Percentiles rank a stretch among this genome's conserved stretches.
Evolutionary conservation across 2,329 filamentous ascomycete genomes (phyloP).

Genomic region (Aspergillus amoenus): DNA sequence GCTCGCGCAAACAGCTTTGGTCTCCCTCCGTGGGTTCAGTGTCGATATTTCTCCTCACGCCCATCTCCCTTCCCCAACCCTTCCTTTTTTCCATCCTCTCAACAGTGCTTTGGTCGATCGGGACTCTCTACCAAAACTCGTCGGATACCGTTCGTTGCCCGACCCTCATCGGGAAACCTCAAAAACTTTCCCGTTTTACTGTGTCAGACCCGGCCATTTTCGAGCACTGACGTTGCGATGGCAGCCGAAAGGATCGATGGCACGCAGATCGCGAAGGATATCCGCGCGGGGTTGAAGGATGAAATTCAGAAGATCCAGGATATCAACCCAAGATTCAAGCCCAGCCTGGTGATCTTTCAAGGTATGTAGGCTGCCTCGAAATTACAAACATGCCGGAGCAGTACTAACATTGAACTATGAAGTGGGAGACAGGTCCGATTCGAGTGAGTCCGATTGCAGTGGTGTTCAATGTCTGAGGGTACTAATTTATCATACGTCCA

Average conservation of each 20-base stretch:
- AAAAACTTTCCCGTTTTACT: slow-evolving; percentile 16
- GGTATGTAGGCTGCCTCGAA: slow-evolving; percentile 51
- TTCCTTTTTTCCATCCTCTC: slow-evolving; percentile 13
- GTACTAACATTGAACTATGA: slow-evolving; percentile 13
- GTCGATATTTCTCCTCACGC: slow-evolving; percentile 6
- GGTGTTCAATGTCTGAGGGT: background rate
- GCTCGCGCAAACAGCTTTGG: slow-evolving; percentile 16
- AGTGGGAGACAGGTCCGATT: slow-evolving; percentile 94
- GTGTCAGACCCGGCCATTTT: slow-evolving; percentile 41
- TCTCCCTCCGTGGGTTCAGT: slow-evolving; percentile 19
- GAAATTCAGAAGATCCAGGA: slow-evolving; percentile 82
- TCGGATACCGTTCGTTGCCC: slow-evolving; percentile 15
- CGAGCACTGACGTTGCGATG: slow-evolving; percentile 65
- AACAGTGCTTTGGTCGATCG: slow-evolving; percentile 14
- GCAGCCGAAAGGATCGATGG: slow-evolving; percentile 90
- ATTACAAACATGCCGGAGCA: background rate
- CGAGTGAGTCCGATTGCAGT: slow-evolving; percentile 59
- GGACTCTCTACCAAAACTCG: slow-evolving; percentile 17
- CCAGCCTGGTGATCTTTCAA: slow-evolving; percentile 91
- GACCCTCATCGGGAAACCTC: slow-evolving; percentile 17
- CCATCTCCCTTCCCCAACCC: slow-evolving; percentile 15
- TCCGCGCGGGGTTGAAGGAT: slow-evolving; percentile 75
- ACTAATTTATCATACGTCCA: slow-evolving; percentile 41
- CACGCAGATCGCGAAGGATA: slow-evolving; percentile 88
- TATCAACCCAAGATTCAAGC: slow-evolving; percentile 82